phyloP scores from a whole-genome alignment of 192 early-diverging fungal species.

The Neocallimastix lanati region DNA sequence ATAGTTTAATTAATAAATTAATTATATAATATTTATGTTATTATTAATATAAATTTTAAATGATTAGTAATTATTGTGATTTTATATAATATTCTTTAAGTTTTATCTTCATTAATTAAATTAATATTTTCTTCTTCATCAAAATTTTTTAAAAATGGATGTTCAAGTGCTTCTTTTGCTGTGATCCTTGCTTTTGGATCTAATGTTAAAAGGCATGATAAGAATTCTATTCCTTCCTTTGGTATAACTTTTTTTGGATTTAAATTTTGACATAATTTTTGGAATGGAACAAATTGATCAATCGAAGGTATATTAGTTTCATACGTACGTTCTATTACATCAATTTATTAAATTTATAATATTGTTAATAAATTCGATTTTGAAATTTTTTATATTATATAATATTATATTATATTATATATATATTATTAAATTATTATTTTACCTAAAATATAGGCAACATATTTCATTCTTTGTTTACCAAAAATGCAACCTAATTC shows the following conservation, averaged over 20 bases:
- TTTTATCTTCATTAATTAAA: not conserved
- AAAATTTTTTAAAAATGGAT: not conserved
- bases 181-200: not conserved
- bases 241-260: not conserved
- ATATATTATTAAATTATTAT: too few species aligned
- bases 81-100: too few species aligned
- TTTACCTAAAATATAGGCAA: constrained; percentile 14
- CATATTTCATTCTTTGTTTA: constrained; percentile 45
- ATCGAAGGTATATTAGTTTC: constrained; percentile 27
- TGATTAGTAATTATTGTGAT: too few species aligned
- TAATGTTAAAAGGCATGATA: not conserved
- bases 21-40: too few species aligned
- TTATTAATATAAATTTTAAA: too few species aligned
- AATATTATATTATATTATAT: too few species aligned
- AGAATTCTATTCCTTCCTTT: not conserved
- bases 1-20: too few species aligned
- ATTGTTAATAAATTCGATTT: too few species aligned
- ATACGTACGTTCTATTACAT: constrained; percentile 31
- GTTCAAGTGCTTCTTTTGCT: not conserved
- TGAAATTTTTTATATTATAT: too few species aligned
- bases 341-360: too few species aligned
- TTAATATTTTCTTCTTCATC: not conserved
- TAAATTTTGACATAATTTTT: not conserved
- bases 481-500: constrained; percentile 74
- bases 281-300: not conserved